Evolutionary conservation across 2,329 filamentous ascomycete genomes (phyloP), one percentile per base, ranked within the genome.

Genomic region (Fusarium mangiferae): DNA sequence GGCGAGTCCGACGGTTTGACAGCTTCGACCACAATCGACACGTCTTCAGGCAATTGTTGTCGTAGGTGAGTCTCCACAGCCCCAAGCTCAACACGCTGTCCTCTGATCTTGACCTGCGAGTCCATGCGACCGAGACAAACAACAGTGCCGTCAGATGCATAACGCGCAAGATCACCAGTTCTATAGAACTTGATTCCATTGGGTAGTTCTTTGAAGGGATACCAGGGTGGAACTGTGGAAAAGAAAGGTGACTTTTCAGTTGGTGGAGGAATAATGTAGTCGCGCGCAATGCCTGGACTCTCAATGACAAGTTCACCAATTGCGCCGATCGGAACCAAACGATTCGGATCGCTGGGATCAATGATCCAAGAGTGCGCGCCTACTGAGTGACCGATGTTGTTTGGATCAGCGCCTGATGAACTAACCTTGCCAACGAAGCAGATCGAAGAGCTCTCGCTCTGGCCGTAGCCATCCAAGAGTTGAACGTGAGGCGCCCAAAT

Each of bases 51-150:
- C 26, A 68, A 30, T 17, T 68, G 48, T 0, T 55, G 62, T 36
- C 42, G 22, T 1, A 68, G 55, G 11, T 33, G 10, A 12, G 62
- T 66, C 12, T 68, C 62, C 2, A 68, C 42, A 4, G 62, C 62
- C 1, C 66, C 62, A 2, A 67, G 81, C 79, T 88, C 90, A 51
- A 89, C 82, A 44, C 88, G 80, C 66, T 86, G 90, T 22, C 90
- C 90, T 39, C 86, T 83, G 17, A 91, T 80, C 78, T 91, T 91
- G 56, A 90, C 84, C 75, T 90, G 89, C 0, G 84, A 84, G 71
- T 90, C 89, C 72, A 87, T 88, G 35, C 89, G 83, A 39, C 88
- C 88, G 41, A 87, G 76, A 42, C 84, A 87, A 2, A 82, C 69
- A 8, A 88, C 76, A 8, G 78, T 76, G 1, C 84, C 84, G 57